A percentile compares a stretch with the other conserved stretches of the same genome.
phyloP scores from a whole-genome alignment of 495 filamentous ascomycete genomes.

The Penicillium fimorum region DNA sequence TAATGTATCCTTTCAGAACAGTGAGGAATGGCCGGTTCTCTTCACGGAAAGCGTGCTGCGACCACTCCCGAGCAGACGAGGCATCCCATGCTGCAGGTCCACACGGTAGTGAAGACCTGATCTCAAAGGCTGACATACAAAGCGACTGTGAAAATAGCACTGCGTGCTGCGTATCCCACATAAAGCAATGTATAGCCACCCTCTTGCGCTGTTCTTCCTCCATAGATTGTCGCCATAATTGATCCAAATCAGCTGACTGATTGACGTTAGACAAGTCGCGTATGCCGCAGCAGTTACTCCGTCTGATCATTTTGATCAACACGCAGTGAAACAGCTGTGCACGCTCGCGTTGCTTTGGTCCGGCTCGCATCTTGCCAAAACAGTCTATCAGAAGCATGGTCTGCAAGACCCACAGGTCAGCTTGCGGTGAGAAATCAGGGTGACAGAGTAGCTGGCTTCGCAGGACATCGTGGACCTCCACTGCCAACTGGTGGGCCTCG shows the following conservation, averaged over 20 bases:
- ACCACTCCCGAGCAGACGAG: constrained; percentile 46
- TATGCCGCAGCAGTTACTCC: constrained; percentile 51
- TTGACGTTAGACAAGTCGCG: constrained; percentile 29
- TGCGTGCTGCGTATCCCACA: constrained; percentile 59
- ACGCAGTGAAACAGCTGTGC: constrained; percentile 57
- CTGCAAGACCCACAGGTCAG: constrained; percentile 54
- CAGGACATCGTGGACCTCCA: constrained; percentile 50
- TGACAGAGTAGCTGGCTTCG: constrained; percentile 44
- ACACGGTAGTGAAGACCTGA: constrained; percentile 50
- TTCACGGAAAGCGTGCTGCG: constrained; percentile 28
- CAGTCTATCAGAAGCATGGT: constrained; percentile 58
- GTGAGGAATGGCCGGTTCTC: constrained; percentile 40
- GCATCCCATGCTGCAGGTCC: constrained; percentile 51
- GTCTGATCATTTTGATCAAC: constrained; percentile 56
- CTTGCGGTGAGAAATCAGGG: constrained; percentile 45
- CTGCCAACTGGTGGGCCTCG: constrained; percentile 53
- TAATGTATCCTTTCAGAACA: constrained; percentile 53
- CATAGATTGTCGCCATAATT: constrained; percentile 48
- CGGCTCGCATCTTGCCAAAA: constrained; percentile 56
- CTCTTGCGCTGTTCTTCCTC: constrained; percentile 55
- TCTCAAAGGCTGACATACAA: constrained; percentile 58
- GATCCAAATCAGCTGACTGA: constrained; percentile 32
- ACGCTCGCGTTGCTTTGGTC: constrained; percentile 54
- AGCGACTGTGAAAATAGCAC: constrained; percentile 57
- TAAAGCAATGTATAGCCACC: constrained; percentile 54